phyloP scores from a whole-genome alignment of 2,329 filamentous ascomycete species.

The Cordyceps farinosa region DNA sequence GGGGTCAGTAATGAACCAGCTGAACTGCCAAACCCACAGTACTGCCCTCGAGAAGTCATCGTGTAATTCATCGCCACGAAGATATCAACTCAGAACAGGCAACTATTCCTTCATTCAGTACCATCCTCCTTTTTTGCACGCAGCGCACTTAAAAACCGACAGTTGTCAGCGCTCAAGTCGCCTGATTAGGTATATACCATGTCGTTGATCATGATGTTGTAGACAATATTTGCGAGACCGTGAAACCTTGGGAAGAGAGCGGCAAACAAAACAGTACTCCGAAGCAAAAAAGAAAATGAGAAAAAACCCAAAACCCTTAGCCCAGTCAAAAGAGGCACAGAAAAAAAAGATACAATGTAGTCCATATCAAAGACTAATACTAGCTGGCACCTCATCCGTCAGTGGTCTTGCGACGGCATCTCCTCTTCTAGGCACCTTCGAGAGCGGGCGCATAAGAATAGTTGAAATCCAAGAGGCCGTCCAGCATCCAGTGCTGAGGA shows the following conservation, averaged over 20 bases:
- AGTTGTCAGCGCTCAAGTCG: slow-evolving; percentile 4
- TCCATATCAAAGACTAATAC: not conserved
- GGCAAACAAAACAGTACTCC: slow-evolving; percentile 11
- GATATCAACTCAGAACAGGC: not conserved
- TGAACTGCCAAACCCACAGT: slow-evolving; percentile 1
- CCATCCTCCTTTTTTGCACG: slow-evolving; percentile 1
- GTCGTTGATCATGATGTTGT: slow-evolving; percentile 12
- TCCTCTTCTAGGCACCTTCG: slow-evolving; percentile 44
- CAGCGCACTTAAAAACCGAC: not conserved
- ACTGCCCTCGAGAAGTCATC: not conserved
- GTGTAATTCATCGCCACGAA: not conserved
- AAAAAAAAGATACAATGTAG: slow-evolving; percentile 5
- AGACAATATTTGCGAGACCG: slow-evolving; percentile 12
- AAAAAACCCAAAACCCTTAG: not conserved
- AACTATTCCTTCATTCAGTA: not conserved
- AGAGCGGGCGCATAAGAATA: slow-evolving; percentile 58
- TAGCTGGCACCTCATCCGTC: not conserved
- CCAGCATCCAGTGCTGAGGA: slow-evolving; percentile 89
- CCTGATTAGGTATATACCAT: slow-evolving; percentile 13
- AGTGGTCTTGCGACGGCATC: not conserved
- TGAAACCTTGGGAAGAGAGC: not conserved
- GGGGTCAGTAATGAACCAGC: not conserved
- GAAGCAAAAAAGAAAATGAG: not conserved
- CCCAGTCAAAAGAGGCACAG: not conserved
- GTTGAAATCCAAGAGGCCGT: slow-evolving; percentile 78